Base-by-base conservation (phyloP, 1,284 basidiomycete species). In the Cutaneotrichosporon spelunceum region DNA sequence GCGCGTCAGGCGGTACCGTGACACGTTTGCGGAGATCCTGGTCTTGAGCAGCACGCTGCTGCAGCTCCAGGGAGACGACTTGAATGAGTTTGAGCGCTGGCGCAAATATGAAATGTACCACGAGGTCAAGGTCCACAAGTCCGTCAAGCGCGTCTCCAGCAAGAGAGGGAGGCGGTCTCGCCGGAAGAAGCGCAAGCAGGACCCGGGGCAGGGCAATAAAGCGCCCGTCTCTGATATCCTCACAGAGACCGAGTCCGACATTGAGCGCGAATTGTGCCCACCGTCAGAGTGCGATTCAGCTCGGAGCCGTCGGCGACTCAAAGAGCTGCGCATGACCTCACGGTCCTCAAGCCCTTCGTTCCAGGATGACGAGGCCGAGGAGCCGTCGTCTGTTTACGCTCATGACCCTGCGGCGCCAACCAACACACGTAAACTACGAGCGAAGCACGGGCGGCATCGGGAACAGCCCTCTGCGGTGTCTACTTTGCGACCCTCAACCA, bases 21-120 rank as follows among this genome's bases (percentile, higher is more conserved):
- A 72, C 54, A 73, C 74, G 0, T 81, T 79, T 62, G 79, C 79
- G 14, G 71, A 74, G 59, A 68, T 79, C 21, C 70, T 81, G 1
- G 78, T 79, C 0, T 45, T 76, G 0, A 76, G 74, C 2, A 69
- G 72, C n/a, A 72, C 71, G 8, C 63, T 80, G 36, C 74, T 79
- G 59, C 68, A 68, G 45, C 69, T 81, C 6, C 72, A 77, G 53
- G 79, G 78, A 11, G 68, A 72, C 23, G 74, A 79, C 48, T 57
- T 70, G 62, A 65, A 73, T 26, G 65, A 60, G 21, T 80, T 79
- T 53, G 79, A 79, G 57, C 62, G 78, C 48, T 72, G 71, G 62
- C 65, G 57, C 26, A 47, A 50, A 0, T 53, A 50, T 13, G 55
- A 62, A 53, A 33, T 63, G 53, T 57, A 56, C 54, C 49, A 59